Conservation (phyloP, 768 basidiomycete species). For the Cystofilobasidium macerans region DNA sequence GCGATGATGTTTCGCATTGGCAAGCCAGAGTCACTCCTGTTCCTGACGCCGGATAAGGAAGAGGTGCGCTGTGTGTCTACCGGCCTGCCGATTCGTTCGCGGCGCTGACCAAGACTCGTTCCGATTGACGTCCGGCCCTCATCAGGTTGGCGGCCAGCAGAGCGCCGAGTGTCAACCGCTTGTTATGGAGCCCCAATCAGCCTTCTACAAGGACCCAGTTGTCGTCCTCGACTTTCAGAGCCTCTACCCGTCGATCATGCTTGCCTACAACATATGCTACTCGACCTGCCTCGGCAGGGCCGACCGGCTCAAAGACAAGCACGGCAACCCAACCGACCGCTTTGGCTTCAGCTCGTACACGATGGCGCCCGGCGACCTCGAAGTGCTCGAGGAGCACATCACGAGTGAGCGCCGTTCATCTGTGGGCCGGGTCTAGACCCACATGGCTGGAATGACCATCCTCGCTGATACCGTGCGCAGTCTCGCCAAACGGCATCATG, state of each 20-base stretch:
- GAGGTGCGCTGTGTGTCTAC: conserved; percentile 50
- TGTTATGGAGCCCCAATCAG: conserved; percentile 86
- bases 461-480: conserved; percentile 43
- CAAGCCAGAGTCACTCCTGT: conserved; percentile 84
- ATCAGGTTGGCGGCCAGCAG: conserved; percentile 85
- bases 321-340: conserved; percentile 44
- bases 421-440: not conserved
- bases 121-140: too few species aligned
- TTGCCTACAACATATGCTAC: conserved; percentile 85
- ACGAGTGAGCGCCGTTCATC: conserved; percentile 46
- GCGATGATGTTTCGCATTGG: conserved; percentile 96
- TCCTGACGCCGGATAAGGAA: conserved; percentile 76
- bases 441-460: not conserved
- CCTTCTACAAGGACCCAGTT: conserved; percentile 83
- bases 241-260: conserved; percentile 94
- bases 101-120: too few species aligned
- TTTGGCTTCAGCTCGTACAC: conserved; percentile 70
- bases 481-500: conserved; percentile 89
- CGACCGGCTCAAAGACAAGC: conserved; percentile 69
- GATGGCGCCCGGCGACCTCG: conserved; percentile 55
- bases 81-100: too few species aligned
- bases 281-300: conserved; percentile 90
- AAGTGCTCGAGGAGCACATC: conserved; percentile 62
- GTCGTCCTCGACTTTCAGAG: conserved; percentile 93
- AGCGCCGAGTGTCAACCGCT: conserved; percentile 86